A percentile compares a stretch with the other conserved stretches of the same genome.
Evolutionary conservation across 169 alveolate species (phyloP).

Genomic region (Plasmodium vivax): DNA sequence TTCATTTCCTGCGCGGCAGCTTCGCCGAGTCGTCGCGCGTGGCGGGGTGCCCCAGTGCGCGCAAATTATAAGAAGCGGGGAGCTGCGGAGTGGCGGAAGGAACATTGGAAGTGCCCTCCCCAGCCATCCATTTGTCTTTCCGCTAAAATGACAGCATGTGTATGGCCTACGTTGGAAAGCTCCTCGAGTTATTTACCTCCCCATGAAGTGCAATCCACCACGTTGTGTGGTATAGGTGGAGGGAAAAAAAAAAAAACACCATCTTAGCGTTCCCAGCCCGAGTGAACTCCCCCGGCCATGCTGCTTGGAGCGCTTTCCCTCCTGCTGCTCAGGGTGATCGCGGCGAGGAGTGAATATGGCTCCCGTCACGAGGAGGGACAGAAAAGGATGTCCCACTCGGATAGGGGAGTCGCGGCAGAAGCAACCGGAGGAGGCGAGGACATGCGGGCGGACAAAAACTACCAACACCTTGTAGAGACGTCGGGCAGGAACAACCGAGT

Average conservation of each 20-base stretch:
- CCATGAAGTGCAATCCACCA: neutral
- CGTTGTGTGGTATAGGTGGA: neutral
- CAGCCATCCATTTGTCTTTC: neutral
- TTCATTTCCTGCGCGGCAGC: neutral
- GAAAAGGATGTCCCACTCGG: neutral
- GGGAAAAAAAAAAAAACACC: neutral
- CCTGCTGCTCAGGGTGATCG: neutral
- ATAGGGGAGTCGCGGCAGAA: neutral
- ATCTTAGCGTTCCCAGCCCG: neutral
- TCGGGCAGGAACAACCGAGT: constrained; percentile 44
- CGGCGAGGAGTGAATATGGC: neutral
- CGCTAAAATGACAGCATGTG: neutral
- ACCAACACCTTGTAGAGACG: constrained; percentile 40
- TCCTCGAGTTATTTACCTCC: neutral
- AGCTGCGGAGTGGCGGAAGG: neutral
- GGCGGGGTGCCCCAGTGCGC: neutral
- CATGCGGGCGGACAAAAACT: constrained; percentile 1
- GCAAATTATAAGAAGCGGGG: neutral
- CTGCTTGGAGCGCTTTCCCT: neutral
- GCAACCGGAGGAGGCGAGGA: neutral
- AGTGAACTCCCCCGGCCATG: neutral
- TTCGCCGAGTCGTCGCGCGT: neutral
- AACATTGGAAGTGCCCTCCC: neutral
- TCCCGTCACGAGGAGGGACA: neutral
- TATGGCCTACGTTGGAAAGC: neutral